Base-by-base conservation (phyloP, 371 early-diverging fungal species). In the Paraphysoderma sedebokerense region DNA sequence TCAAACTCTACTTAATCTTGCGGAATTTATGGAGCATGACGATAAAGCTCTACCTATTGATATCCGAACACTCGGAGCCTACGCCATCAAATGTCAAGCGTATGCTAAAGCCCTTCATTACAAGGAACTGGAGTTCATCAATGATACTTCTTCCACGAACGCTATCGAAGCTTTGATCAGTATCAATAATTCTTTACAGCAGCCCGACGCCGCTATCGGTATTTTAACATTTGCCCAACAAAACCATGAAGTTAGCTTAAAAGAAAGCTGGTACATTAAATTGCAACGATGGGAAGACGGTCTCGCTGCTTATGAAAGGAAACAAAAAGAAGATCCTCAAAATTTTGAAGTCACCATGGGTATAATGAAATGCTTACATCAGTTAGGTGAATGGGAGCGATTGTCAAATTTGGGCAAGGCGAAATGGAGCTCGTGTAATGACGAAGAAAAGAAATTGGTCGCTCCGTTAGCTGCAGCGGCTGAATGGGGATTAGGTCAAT, bases 11-110 rank as follows among this genome's bases (percentile, higher is more conserved):
- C 70, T 98, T 28, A 87, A 92, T 49, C 72, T 98, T 20, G 93
- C 93, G 19, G 98, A 93, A 61, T 93, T 90, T 52, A 92, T 98
- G 96, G 97, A 98, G 62, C 92, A 90, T 48, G 92, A 95, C 58
- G 92, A 90, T 58, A 89, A 90, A 56, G 78, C 90, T 28, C 66
- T 93, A 5, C 92, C 93, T 0, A 92, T 96, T 42, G 88, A 90
- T 51, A 82, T 92, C 38, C 75, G 85, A 32, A 85, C 83, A 0
- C 65, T 97, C 24, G 93, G 92, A 9, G 66, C 65, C 20, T 93
- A 87, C 55, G 96, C 98, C 6, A 77, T 79, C 47, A 84, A 82
- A 49, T 95, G 92, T 53, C 92, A 96, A 54, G 92, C 96, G 1
- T 87, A 81, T 58, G 92, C 96, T 38, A 95, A 95, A 63, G 87